Evolutionary conservation across 1,284 basidiomycete genomes (phyloP).

Genomic region (Marasmius tenuissimus): DNA sequence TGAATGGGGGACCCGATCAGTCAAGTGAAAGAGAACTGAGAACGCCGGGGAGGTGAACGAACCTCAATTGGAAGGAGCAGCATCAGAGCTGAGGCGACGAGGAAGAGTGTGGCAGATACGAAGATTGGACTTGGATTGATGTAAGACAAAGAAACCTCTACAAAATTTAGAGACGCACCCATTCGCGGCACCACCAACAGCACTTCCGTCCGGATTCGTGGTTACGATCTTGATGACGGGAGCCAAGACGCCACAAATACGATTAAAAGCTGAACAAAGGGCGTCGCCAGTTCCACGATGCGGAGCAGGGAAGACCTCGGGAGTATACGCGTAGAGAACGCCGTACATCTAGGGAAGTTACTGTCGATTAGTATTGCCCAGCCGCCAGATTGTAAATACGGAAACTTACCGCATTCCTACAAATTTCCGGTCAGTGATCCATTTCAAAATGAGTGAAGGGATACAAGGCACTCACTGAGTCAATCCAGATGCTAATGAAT

Average conservation of each 20-base stretch:
- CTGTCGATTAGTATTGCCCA: not conserved
- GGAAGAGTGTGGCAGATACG: slow-evolving; percentile 56
- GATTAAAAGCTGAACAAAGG: slow-evolving; percentile 50
- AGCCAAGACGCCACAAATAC: slow-evolving; percentile 55
- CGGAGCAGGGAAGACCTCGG: slow-evolving; percentile 66
- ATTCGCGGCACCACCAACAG: slow-evolving; percentile 29
- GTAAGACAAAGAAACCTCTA: not conserved
- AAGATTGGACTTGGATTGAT: slow-evolving; percentile 47
- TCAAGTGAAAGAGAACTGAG: not conserved
- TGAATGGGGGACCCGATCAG: not conserved
- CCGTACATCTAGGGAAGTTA: slow-evolving; percentile 49
- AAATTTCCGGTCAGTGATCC: too few species aligned
- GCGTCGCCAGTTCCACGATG: slow-evolving; percentile 67
- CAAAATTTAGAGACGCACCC: slow-evolving; percentile 22
- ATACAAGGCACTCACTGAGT: slow-evolving; percentile 29
- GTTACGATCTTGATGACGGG: slow-evolving; percentile 53
- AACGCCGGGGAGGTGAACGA: slow-evolving; percentile 10
- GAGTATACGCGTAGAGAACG: slow-evolving; percentile 60
- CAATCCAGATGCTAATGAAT: slow-evolving; percentile 51
- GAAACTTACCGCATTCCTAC: slow-evolving; percentile 30
- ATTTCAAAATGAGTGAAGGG: too few species aligned
- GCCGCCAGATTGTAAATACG: not conserved
- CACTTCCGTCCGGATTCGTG: slow-evolving; percentile 28
- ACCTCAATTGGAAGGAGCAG: slow-evolving; percentile 61
- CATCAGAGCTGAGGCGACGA: slow-evolving; percentile 46